phyloP scores from a whole-genome alignment of 257 asterid species.

The Euphrasia confusa region DNA sequence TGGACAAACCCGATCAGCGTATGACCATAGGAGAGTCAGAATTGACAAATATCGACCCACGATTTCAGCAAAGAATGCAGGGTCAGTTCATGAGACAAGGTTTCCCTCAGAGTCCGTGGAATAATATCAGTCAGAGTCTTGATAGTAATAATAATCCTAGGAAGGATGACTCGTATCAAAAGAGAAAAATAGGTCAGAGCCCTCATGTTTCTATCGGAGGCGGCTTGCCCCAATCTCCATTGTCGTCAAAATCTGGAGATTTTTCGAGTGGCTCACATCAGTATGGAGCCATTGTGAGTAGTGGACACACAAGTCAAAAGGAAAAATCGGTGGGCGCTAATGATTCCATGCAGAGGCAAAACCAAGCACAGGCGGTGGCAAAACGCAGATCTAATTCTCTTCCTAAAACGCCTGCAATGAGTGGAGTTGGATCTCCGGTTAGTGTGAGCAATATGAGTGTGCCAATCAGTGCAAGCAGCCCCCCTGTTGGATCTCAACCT shows the following conservation, averaged over 20 bases:
- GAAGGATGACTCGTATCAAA: conserved; percentile 28
- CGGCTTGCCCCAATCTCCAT: conserved; percentile 95
- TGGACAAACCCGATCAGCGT: conserved; percentile 57
- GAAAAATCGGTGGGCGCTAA: conserved; percentile 71
- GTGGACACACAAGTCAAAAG: conserved; percentile 68
- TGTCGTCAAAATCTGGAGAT: conserved; percentile 93
- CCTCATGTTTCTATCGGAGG: conserved; percentile 90
- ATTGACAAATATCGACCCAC: conserved; percentile 45
- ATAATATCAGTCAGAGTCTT: conserved; percentile 29
- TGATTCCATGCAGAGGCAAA: conserved; percentile 78
- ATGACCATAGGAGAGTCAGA: conserved; percentile 55
- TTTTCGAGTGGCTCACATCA: conserved; percentile 91
- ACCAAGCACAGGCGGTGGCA: conserved; percentile 58
- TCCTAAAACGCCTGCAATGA: conserved; percentile 62
- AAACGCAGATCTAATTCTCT: conserved; percentile 79
- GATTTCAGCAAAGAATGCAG: conserved; percentile 68
- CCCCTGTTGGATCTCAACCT: conserved; percentile 65
- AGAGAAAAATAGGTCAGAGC: conserved; percentile 78
- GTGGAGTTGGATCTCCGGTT: conserved; percentile 91
- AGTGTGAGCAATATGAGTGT: conserved; percentile 74
- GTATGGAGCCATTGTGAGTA: conserved; percentile 65
- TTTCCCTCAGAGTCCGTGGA: conserved; percentile 76
- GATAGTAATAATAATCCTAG: conserved; percentile 47
- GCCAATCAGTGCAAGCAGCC: conserved; percentile 69
- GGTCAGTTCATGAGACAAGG: conserved; percentile 58